These are phyloP conservation scores for Fistulina hepatica DNA, from an alignment of 1,284 basidiomycete genomes.

Conservation along the genomic window DNA sequence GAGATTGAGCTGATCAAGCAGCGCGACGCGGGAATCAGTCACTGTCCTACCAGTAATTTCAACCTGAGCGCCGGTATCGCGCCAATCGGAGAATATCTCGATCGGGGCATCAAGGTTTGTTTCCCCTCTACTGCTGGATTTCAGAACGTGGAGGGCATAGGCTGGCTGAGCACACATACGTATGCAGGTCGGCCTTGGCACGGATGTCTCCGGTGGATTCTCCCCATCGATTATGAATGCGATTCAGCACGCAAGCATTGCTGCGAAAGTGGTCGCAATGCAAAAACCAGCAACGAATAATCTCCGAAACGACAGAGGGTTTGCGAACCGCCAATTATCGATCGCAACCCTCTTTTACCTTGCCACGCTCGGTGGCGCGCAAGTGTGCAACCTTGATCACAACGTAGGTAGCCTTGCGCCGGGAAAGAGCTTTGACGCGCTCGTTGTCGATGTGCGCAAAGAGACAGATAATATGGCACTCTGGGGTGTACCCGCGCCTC, in stretches of 20 bases:
- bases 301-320: no score
- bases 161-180: background rate
- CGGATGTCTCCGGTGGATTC: slow-evolving; percentile 88
- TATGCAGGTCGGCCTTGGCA: slow-evolving; percentile 73
- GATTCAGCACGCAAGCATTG: slow-evolving; percentile 74
- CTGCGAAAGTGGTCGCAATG: slow-evolving; percentile 65
- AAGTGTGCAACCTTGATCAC: slow-evolving; percentile 64
- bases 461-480: slow-evolving; percentile 49
- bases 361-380: slow-evolving; percentile 87
- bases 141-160: background rate
- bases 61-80: slow-evolving; percentile 81
- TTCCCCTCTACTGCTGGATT: background rate
- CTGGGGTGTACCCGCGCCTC: slow-evolving; percentile 37
- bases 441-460: slow-evolving; percentile 48
- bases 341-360: slow-evolving; percentile 78
- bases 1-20: slow-evolving; percentile 69
- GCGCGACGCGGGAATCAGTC: slow-evolving; percentile 70
- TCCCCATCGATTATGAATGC: slow-evolving; percentile 75
- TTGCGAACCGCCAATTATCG: slow-evolving; percentile 55
- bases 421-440: slow-evolving; percentile 88
- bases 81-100: slow-evolving; percentile 68
- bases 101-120: slow-evolving; percentile 74
- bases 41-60: slow-evolving; percentile 92
- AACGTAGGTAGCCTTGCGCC: slow-evolving; percentile 69
- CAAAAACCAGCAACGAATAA: no score